These are phyloP conservation scores for Metschnikowia lachancei DNA, from an alignment of 805 yeast genomes.

Conservation along the genomic window DNA sequence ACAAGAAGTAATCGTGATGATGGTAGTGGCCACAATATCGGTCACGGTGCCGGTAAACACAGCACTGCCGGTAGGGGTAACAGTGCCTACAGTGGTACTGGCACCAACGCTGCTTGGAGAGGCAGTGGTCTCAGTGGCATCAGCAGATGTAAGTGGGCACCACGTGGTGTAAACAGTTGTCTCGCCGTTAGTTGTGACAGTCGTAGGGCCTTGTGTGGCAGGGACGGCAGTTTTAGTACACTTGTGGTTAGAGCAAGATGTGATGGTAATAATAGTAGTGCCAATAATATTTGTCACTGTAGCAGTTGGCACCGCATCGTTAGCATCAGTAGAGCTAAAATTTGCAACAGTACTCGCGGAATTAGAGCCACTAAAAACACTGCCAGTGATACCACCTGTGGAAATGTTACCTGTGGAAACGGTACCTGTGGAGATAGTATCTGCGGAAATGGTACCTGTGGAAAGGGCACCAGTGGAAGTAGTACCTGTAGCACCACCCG, in stretches of 20 bases:
- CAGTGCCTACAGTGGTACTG: too few species aligned
- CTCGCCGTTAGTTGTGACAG: too few species aligned
- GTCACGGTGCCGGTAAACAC: too few species aligned
- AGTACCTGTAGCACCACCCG: neutral
- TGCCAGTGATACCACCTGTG: too few species aligned
- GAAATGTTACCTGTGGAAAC: slow-evolving; percentile 19
- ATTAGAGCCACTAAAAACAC: neutral
- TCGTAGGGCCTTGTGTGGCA: too few species aligned
- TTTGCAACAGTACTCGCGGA: neutral
- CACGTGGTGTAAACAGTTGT: too few species aligned
- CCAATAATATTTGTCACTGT: neutral
- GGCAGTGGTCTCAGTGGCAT: neutral
- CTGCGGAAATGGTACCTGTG: slow-evolving; percentile 17
- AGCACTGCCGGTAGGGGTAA: neutral
- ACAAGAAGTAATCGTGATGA: slow-evolving; percentile 28
- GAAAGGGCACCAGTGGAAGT: neutral
- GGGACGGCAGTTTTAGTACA: too few species aligned
- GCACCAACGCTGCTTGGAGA: neutral
- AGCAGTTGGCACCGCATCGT: too few species aligned
- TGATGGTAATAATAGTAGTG: too few species aligned
- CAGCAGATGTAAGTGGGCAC: too few species aligned
- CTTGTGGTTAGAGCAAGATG: too few species aligned
- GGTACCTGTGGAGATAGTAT: slow-evolving; percentile 20
- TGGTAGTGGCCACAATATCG: slow-evolving; percentile 19
- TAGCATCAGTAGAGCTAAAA: too few species aligned